These are phyloP conservation scores for Gossypium anomalum DNA, from an alignment of 345 rosid genomes.

Conservation along the genomic window DNA sequence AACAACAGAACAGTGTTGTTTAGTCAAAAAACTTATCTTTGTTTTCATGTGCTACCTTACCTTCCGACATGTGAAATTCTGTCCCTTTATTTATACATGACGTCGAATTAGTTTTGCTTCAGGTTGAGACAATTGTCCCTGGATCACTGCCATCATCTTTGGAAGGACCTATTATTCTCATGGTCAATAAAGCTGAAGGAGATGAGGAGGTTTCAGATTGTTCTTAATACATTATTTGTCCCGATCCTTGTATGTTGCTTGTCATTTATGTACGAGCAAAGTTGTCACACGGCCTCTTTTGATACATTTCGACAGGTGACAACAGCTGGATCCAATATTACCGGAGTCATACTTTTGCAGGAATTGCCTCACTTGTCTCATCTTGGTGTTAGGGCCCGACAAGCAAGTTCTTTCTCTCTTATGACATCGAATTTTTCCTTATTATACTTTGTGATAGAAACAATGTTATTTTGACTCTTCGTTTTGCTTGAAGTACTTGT, in stretches of 20 bases:
- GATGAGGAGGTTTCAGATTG: slow-evolving; percentile 77
- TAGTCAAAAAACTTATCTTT: too few relatives aligned
- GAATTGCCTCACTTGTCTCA: slow-evolving; percentile 98
- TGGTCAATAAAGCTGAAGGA: slow-evolving; percentile 92
- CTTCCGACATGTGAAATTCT: not conserved
- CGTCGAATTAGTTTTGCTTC: slow-evolving; percentile 9
- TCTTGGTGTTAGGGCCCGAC: slow-evolving; percentile 99
- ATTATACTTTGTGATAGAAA: not conserved
- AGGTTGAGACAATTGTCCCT: slow-evolving; percentile 85
- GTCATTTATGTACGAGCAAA: slow-evolving; percentile 5
- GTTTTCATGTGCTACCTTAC: not conserved
- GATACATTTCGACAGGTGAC: slow-evolving; percentile 54
- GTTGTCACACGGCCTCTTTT: slow-evolving; percentile 7
- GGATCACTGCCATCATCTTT: slow-evolving; percentile 58
- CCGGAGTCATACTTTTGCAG: slow-evolving; percentile 82
- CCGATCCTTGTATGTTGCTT: not conserved
- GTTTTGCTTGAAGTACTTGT: not conserved
- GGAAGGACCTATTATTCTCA: slow-evolving; percentile 72
- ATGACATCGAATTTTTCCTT: slow-evolving; percentile 11
- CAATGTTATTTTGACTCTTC: not conserved
- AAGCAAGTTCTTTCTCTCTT: slow-evolving; percentile 42
- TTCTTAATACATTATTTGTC: not conserved
- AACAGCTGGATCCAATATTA: slow-evolving; percentile 64
- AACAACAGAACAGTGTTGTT: too few relatives aligned
- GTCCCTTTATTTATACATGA: not conserved